Evolutionary conservation across 345 rosid genomes (phyloP).

Genomic region (Arabidopsis arenosa): DNA sequence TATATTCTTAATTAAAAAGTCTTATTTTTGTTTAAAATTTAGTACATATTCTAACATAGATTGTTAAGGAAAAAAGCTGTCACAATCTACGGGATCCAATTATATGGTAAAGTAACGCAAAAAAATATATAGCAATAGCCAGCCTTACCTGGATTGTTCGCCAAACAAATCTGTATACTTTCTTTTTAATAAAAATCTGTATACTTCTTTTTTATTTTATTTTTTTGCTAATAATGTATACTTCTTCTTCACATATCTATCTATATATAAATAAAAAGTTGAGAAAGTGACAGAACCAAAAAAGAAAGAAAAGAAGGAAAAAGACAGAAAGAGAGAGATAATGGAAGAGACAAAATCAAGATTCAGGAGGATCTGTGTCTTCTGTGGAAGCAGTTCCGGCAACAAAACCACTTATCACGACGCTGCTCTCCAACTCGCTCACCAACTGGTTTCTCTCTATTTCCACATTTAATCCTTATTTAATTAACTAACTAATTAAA

Average conservation of each 20-base stretch:
- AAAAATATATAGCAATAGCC: constrained; percentile 21
- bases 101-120: constrained; percentile 27
- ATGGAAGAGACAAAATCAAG: constrained; percentile 47
- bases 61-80: constrained; percentile 16
- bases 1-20: neutral
- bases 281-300: constrained; percentile 40
- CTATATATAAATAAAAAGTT: neutral
- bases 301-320: constrained; percentile 1
- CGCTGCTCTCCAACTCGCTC: constrained; percentile 48
- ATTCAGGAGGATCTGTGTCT: constrained; percentile 49
- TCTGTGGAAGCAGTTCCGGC: constrained; percentile 48
- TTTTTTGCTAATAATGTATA: no score
- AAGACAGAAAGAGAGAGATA: constrained; percentile 35
- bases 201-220: no score
- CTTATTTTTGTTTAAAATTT: neutral
- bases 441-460: constrained; percentile 37
- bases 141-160: constrained; percentile 34
- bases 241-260: constrained; percentile 27
- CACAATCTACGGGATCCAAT: constrained; percentile 39
- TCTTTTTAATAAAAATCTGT: constrained; percentile 14
- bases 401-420: constrained; percentile 46
- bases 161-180: constrained; percentile 29
- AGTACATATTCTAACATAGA: neutral
- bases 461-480: neutral
- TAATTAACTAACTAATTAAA: neutral